phyloP scores from a whole-genome alignment of 2,329 filamentous ascomycete species.

The Diaporthe sp. region DNA sequence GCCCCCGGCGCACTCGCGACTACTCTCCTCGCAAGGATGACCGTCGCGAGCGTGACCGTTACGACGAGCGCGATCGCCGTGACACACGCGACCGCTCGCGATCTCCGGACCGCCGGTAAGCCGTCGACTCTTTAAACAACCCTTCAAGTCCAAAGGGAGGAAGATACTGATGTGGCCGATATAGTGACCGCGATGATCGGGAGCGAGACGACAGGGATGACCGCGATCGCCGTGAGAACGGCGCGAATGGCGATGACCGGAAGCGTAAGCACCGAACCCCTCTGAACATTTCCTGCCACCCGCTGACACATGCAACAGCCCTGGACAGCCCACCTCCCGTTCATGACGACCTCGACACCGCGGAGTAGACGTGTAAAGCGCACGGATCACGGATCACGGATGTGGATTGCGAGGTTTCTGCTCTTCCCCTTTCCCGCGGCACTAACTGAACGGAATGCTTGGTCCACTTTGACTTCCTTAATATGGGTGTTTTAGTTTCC shows the following conservation, averaged over 20 bases:
- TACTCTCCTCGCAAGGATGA: constrained; percentile 93
- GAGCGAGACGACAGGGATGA: constrained; percentile 77
- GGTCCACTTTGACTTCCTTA: constrained; percentile 40
- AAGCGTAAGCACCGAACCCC: constrained; percentile 74
- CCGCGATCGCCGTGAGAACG: constrained; percentile 81
- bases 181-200: constrained; percentile 66
- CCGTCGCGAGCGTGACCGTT: constrained; percentile 83
- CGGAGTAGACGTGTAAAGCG: constrained; percentile 69
- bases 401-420: constrained; percentile 40
- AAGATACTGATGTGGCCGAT: constrained; percentile 51
- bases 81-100: constrained; percentile 81
- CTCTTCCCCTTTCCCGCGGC: constrained; percentile 38
- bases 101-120: constrained; percentile 74
- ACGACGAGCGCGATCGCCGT: constrained; percentile 81
- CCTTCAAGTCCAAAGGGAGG: constrained; percentile 46
- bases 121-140: background rate
- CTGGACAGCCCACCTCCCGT: constrained; percentile 84
- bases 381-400: constrained; percentile 11
- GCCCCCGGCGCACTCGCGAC: constrained; percentile 80
- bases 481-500: constrained; percentile 41
- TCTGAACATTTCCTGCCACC: constrained; percentile 52
- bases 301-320: constrained; percentile 53
- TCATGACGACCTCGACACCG: constrained; percentile 96
- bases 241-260: constrained; percentile 86
- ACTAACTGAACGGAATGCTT: constrained; percentile 42